Conservation (phyloP, 805 yeast genomes). For the Debaryomyces hansenii region DNA sequence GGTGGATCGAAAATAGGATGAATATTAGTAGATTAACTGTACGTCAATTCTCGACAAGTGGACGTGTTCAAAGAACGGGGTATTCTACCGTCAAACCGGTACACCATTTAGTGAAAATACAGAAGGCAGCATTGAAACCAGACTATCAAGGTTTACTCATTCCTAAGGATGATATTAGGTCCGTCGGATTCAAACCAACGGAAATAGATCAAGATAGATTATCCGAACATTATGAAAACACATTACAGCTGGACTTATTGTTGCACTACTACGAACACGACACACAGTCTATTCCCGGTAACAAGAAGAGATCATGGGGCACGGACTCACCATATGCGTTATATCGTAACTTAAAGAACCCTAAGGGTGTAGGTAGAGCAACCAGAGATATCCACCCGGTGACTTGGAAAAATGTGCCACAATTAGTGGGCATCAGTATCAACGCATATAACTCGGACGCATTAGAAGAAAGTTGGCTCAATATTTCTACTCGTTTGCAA, state of each 20-base stretch:
- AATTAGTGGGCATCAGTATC: conserved; percentile 62
- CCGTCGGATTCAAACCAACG: conserved; percentile 75
- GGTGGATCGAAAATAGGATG: not conserved
- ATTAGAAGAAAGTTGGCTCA: conserved; percentile 65
- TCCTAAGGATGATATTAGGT: conserved; percentile 72
- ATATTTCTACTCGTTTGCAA: conserved; percentile 74
- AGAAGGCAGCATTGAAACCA: conserved; percentile 74
- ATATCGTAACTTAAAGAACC: conserved; percentile 75
- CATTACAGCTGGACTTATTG: conserved; percentile 73
- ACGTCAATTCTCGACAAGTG: conserved; percentile 38
- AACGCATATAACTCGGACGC: conserved; percentile 79
- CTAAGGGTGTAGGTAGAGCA: conserved; percentile 72
- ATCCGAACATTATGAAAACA: conserved; percentile 70
- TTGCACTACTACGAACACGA: conserved; percentile 76
- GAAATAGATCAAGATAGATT: conserved; percentile 80
- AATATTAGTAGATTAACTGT: conserved; percentile 20
- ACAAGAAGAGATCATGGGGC: conserved; percentile 81
- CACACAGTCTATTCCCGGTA: conserved; percentile 55
- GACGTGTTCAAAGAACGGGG: conserved; percentile 49
- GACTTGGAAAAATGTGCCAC: conserved; percentile 70
- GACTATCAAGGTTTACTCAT: conserved; percentile 66
- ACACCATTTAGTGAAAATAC: conserved; percentile 80
- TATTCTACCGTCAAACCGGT: conserved; percentile 83
- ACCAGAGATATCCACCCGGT: conserved; percentile 73
- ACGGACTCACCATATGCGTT: conserved; percentile 85